Evolutionary conservation across 257 asterid species (phyloP), one percentile per base, ranked within the genome.

Genomic region (Fraxinus excelsior): DNA sequence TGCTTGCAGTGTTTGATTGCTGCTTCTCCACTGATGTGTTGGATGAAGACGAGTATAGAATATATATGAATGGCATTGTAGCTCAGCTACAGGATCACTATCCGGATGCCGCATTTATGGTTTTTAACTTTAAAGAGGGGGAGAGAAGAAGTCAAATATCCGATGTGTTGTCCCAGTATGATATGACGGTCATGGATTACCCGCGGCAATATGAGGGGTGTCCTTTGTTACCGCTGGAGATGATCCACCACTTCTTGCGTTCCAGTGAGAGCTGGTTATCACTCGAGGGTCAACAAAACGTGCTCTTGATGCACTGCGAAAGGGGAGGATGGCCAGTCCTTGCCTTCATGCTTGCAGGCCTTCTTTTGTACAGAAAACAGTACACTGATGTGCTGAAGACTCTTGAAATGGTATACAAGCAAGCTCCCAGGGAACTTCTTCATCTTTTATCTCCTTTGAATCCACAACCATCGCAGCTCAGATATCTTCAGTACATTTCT

Each of bases 321-420:
- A 87, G 98, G 80, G 99, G 99, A 82, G 98, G 99, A 67, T 96
- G 99, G 98, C 97, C 99, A n/a, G 95, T 92, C 78, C 97, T 96
- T 67, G 98, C 98, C 8, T 96, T 96, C 62, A 93, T 93, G 97
- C 99, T 96, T 79, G 98, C 99, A 5, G 98, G 97, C 74, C 99
- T 96, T 80, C 98, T 96, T 83, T 76, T 93, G 76, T 96, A 96
- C 90, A 80, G 97, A 78, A 96, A 93, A 74, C 98, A 96, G 84
- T 94, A 96, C 86, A 83, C 82, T 23, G 97, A 97, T 67, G 99
- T 94, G 87, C 96, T 80, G 51, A 42, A 94, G 85, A 93, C 99
- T 67, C 97, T 96, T 32, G 51, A 96, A 80, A 93, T 96, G 99
- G 97, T 96, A 67, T 92, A 91, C 84, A 96, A 92, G 82, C 99